Conservation (phyloP, 2,329 filamentous ascomycete species). For the Cladophialophora chaetospira region DNA sequence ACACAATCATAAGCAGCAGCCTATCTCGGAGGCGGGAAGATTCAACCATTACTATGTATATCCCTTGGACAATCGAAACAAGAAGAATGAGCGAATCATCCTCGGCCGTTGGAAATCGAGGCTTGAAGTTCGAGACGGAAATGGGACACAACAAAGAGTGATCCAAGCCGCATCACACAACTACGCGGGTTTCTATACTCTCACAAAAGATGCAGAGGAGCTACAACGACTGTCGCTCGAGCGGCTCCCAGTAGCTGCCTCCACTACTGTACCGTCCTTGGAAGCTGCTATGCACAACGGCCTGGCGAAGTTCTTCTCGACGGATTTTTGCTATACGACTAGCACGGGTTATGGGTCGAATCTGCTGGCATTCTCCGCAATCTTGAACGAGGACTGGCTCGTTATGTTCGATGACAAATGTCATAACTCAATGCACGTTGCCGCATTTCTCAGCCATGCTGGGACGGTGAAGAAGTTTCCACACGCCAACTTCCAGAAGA, state of each 20-base stretch:
- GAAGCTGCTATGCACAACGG: constrained; percentile 1
- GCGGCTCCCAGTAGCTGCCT: constrained; percentile 1
- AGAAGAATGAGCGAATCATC: constrained; percentile 15
- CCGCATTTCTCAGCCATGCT: constrained; percentile 50
- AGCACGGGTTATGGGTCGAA: constrained; percentile 17
- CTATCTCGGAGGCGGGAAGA: constrained; percentile 6
- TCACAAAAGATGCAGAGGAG: constrained; percentile 1
- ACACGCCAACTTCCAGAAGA: constrained; percentile 6
- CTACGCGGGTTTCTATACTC: constrained; percentile 16
- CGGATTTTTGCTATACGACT: constrained; percentile 13
- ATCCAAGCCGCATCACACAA: constrained; percentile 20
- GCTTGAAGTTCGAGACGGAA: constrained; percentile 2
- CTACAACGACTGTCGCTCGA: constrained; percentile 5
- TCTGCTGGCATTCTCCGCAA: constrained; percentile 15
- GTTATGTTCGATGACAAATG: constrained; percentile 15
- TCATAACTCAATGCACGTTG: constrained; percentile 19
- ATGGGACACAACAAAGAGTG: constrained; percentile 1
- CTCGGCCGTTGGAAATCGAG: background rate
- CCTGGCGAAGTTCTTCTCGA: constrained; percentile 6
- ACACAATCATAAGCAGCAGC: background rate
- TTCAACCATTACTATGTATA: constrained; percentile 16
- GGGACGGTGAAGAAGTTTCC: constrained; percentile 35
- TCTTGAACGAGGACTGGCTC: constrained; percentile 9
- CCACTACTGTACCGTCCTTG: background rate
- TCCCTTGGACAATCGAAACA: constrained; percentile 10